These are phyloP conservation scores for Pichia ethanolica DNA, from an alignment of 805 yeast genomes.

Conservation along the genomic window DNA sequence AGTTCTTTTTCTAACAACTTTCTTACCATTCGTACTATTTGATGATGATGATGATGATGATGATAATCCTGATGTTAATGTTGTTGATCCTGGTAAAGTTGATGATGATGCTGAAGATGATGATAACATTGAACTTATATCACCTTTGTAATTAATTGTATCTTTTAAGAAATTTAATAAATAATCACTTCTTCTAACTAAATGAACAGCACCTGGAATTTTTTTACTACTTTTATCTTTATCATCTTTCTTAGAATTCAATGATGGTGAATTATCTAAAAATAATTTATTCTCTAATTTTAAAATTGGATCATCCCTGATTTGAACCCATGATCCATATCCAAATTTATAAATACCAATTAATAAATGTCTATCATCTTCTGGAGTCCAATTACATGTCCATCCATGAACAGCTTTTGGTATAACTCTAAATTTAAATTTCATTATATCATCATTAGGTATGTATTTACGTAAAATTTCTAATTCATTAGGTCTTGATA, in stretches of 20 bases:
- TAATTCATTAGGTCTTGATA: slow-evolving; percentile 83
- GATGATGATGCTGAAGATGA: neutral
- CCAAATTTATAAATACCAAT: slow-evolving; percentile 91
- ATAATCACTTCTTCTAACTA: slow-evolving; percentile 87
- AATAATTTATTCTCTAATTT: slow-evolving; percentile 81
- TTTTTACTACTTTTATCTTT: slow-evolving; percentile 41
- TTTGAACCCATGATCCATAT: slow-evolving; percentile 90
- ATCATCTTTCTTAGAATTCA: slow-evolving; percentile 30
- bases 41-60: no score
- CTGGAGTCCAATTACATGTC: slow-evolving; percentile 79
- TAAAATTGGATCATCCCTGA: slow-evolving; percentile 90
- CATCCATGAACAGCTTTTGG: slow-evolving; percentile 86
- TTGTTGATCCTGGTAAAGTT: no score
- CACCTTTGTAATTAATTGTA: neutral
- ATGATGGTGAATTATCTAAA: slow-evolving; percentile 39
- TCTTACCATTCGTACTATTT: no score
- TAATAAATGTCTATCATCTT: slow-evolving; percentile 80
- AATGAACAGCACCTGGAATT: slow-evolving; percentile 87
- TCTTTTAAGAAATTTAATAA: slow-evolving; percentile 64
- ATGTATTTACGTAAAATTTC: slow-evolving; percentile 47
- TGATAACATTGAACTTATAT: neutral
- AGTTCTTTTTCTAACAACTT: no score
- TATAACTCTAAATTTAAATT: slow-evolving; percentile 50
- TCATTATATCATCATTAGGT: slow-evolving; percentile 48
- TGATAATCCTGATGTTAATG: no score